phyloP scores from a whole-genome alignment of 106 monocot species.

The Alisma plantagoaquatica region DNA sequence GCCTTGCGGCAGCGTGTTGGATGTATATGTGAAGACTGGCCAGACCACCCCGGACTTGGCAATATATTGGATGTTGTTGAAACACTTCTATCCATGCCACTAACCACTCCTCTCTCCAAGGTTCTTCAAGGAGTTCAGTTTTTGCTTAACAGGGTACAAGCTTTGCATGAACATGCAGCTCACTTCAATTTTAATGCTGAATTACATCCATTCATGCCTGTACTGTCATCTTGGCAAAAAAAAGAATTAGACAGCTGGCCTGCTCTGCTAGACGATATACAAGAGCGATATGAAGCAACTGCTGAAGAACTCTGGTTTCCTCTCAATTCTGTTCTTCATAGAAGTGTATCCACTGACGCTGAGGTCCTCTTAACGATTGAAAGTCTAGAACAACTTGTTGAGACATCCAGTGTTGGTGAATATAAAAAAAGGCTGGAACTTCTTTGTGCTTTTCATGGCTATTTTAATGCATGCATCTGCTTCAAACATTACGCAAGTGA shows the following conservation, averaged over 20 bases:
- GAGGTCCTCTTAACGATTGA: no score
- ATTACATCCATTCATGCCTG: background rate
- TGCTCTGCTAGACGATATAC: conserved; percentile 52
- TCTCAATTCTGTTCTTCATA: conserved; percentile 57
- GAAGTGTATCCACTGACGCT: conserved; percentile 18
- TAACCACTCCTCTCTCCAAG: conserved; percentile 52
- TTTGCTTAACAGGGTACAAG: conserved; percentile 31
- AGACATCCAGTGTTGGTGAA: conserved; percentile 67
- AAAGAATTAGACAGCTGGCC: conserved; percentile 78
- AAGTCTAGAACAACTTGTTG: conserved; percentile 78
- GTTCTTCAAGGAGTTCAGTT: conserved; percentile 70
- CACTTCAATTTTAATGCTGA: conserved; percentile 51
- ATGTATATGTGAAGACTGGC: conserved; percentile 49
- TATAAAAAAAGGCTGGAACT: conserved; percentile 76
- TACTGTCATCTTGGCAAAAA: conserved; percentile 76
- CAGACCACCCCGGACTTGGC: conserved; percentile 73
- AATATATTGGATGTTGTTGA: conserved; percentile 42
- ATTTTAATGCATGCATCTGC: conserved; percentile 34
- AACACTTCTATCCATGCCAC: conserved; percentile 41
- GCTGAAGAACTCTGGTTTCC: conserved; percentile 89
- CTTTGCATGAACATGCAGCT: conserved; percentile 48
- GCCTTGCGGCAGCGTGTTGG: conserved; percentile 28
- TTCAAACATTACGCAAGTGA: conserved; percentile 42
- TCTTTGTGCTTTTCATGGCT: conserved; percentile 69
- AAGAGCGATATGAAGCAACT: conserved; percentile 43